phyloP scores from a whole-genome alignment of 768 basidiomycete genomes.

The Lactifluus hygrophoroides region DNA sequence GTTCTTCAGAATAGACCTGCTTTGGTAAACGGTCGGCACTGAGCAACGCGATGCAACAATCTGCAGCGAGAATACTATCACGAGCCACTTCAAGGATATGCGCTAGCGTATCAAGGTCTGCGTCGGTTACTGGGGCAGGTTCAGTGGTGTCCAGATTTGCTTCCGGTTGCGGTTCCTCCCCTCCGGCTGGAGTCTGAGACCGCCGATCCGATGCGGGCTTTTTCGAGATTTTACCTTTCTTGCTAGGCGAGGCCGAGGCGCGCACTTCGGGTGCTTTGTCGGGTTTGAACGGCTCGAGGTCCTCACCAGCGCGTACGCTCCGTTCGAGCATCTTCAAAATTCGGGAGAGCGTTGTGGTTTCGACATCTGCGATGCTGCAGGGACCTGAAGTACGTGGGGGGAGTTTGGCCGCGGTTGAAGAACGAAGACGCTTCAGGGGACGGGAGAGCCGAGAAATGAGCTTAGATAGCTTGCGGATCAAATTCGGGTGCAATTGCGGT shows the following conservation, averaged over 20 bases:
- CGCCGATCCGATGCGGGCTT: constrained; percentile 28
- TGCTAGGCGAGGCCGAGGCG: constrained; percentile 21
- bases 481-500: constrained; percentile 49
- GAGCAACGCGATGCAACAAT: constrained; percentile 72
- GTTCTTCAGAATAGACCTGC: constrained; percentile 94
- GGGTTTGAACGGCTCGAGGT: constrained; percentile 58
- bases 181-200: constrained; percentile 36
- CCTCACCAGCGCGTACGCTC: constrained; percentile 67
- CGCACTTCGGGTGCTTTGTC: constrained; percentile 17
- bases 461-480: constrained; percentile 63
- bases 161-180: constrained; percentile 26
- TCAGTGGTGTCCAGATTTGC: constrained; percentile 21
- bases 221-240: constrained; percentile 39
- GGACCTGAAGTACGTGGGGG: constrained; percentile 46
- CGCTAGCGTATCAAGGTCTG: constrained; percentile 43
- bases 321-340: constrained; percentile 73
- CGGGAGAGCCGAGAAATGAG: constrained; percentile 58
- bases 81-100: constrained; percentile 49
- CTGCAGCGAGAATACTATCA: constrained; percentile 74
- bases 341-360: constrained; percentile 50
- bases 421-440: constrained; percentile 59
- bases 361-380: constrained; percentile 50
- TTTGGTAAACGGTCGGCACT: constrained; percentile 75
- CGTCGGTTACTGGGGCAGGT: constrained; percentile 33
- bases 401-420: constrained; percentile 27